Conservation (phyloP, 2,329 filamentous ascomycete genomes). For the Fusarium musae region DNA sequence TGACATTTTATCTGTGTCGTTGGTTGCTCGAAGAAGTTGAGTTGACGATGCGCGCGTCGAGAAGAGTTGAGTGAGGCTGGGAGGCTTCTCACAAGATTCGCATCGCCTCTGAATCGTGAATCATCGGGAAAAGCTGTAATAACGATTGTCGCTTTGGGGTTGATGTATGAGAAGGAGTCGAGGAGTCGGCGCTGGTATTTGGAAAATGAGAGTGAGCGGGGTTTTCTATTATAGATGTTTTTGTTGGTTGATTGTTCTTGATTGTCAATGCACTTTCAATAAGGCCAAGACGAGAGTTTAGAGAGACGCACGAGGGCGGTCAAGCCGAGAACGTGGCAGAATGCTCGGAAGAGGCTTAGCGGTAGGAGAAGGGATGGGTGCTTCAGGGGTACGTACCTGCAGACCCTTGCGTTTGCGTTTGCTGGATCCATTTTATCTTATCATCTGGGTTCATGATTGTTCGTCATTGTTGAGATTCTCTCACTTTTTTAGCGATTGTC, state of each 20-base stretch:
- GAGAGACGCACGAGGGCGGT: constrained; percentile 38
- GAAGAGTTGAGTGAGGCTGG: constrained; percentile 23
- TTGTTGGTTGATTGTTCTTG: constrained; percentile 18
- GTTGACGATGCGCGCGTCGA: constrained; percentile 39
- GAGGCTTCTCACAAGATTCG: constrained; percentile 27
- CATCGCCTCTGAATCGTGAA: constrained; percentile 24
- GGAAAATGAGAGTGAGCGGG: neutral
- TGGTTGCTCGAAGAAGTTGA: constrained; percentile 11
- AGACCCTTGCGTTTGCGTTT: constrained; percentile 15
- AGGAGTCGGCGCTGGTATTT: neutral
- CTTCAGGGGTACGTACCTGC: constrained; percentile 15
- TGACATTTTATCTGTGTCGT: constrained; percentile 46
- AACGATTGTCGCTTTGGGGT: neutral
- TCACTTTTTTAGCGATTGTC: constrained; percentile 13
- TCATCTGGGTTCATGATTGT: constrained; percentile 23
- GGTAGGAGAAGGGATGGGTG: neutral
- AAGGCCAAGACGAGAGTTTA: constrained; percentile 19
- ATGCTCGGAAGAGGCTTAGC: constrained; percentile 15
- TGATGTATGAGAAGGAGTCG: neutral
- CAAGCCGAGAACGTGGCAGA: constrained; percentile 38
- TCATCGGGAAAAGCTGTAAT: constrained; percentile 8
- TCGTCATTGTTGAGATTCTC: constrained; percentile 23
- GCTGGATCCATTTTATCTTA: constrained; percentile 28
- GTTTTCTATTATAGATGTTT: constrained; percentile 12
- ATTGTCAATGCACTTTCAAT: constrained; percentile 19